Conservation (phyloP, 1,284 basidiomycete genomes). For the Phenoliferia sp. region DNA sequence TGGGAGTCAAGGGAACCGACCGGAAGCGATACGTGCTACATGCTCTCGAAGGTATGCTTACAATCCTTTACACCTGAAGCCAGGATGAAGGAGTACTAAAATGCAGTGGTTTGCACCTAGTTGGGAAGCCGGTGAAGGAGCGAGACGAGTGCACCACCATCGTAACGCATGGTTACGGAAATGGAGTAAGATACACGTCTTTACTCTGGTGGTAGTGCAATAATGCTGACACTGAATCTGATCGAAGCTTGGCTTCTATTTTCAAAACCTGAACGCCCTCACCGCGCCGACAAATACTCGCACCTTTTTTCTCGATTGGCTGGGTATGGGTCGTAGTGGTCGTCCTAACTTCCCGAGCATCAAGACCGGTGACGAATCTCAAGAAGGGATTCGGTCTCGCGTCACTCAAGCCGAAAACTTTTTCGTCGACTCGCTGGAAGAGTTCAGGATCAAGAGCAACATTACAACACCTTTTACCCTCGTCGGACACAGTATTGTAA, state of each 20-base stretch:
- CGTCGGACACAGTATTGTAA: not conserved
- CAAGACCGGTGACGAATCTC: not conserved
- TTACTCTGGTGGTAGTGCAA: too few relatives aligned
- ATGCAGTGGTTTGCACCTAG: too few relatives aligned
- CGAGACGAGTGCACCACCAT: not conserved
- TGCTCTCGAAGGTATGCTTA: not conserved
- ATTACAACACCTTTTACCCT: not conserved
- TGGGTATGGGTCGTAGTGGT: not conserved
- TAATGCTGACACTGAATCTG: too few relatives aligned
- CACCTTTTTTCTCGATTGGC: not conserved
- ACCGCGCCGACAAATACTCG: not conserved
- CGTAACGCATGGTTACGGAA: not conserved
- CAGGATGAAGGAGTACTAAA: too few relatives aligned
- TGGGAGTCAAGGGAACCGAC: not conserved
- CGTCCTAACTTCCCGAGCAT: not conserved
- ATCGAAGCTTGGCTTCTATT: not conserved
- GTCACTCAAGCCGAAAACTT: not conserved
- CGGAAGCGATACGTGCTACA: not conserved
- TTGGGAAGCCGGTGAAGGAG: not conserved
- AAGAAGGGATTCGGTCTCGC: not conserved
- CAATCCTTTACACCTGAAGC: too few relatives aligned
- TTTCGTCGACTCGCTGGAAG: not conserved
- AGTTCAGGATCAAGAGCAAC: not conserved
- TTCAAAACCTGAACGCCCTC: not conserved
- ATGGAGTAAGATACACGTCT: too few relatives aligned